Conservation (phyloP, 2,329 filamentous ascomycete genomes). For the Aspergillus calidoustus region DNA sequence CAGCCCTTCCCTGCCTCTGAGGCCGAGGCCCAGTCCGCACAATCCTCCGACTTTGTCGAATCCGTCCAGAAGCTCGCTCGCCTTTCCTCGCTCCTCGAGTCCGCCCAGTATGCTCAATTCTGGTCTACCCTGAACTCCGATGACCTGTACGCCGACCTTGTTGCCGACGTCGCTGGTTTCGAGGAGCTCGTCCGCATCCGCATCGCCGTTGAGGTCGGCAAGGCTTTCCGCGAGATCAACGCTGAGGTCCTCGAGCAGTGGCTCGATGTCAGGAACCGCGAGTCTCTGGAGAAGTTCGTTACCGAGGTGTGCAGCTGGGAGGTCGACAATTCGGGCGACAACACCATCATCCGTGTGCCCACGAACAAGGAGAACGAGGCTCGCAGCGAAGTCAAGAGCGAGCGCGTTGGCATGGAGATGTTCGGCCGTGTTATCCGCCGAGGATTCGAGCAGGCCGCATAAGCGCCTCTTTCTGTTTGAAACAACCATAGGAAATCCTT, state of each 20-base stretch:
- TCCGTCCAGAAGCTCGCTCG: constrained; percentile 84
- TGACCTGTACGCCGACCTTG: constrained; percentile 92
- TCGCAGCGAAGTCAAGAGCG: constrained; percentile 90
- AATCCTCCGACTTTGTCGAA: constrained; percentile 69
- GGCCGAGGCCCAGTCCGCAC: constrained; percentile 46
- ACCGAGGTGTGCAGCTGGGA: constrained; percentile 86
- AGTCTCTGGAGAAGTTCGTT: constrained; percentile 75
- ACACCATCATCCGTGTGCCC: constrained; percentile 71
- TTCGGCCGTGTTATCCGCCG: constrained; percentile 72
- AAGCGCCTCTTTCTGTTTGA: constrained; percentile 27
- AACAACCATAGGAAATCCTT: constrained; percentile 14
- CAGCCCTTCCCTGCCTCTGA: constrained; percentile 64
- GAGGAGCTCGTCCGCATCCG: constrained; percentile 90
- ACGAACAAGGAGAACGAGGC: constrained; percentile 97
- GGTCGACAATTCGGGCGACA: constrained; percentile 60
- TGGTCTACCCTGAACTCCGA: constrained; percentile 92
- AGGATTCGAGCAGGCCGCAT: constrained; percentile 82
- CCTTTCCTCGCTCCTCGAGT: constrained; percentile 85
- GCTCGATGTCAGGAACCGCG: constrained; percentile 70
- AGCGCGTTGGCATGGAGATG: constrained; percentile 73
- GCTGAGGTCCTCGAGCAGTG: constrained; percentile 72
- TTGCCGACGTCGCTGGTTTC: constrained; percentile 91
- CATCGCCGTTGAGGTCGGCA: constrained; percentile 85
- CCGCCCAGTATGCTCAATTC: constrained; percentile 88
- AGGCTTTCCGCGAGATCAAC: constrained; percentile 75